These are phyloP conservation scores for Scenedesmus sp. DNA, from an alignment of 163 green algal species.

Conservation along the genomic window DNA sequence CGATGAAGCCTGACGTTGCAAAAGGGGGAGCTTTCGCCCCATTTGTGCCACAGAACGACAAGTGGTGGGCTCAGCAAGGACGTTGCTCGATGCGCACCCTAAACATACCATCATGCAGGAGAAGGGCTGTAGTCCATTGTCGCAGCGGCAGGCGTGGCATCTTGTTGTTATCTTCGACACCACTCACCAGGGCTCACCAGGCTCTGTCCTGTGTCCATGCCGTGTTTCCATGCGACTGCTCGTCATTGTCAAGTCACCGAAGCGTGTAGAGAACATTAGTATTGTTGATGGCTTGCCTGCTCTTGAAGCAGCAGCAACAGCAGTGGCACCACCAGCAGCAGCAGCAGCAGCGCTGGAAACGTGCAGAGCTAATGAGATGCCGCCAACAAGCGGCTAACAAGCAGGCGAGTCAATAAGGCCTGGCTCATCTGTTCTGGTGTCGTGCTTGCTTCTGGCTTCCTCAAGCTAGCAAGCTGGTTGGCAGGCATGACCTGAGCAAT, in stretches of 20 bases:
- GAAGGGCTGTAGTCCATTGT: too few relatives aligned
- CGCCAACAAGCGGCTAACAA: background rate
- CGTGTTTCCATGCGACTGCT: background rate
- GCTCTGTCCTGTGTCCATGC: background rate
- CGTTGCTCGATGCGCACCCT: background rate
- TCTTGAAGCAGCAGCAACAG: background rate
- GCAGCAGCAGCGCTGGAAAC: background rate
- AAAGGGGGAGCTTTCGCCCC: too few relatives aligned
- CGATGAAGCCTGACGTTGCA: too few relatives aligned
- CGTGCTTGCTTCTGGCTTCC: background rate
- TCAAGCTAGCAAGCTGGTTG: background rate
- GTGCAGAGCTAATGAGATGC: background rate
- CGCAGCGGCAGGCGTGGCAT: too few relatives aligned
- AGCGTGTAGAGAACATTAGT: background rate
- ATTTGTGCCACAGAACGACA: background rate
- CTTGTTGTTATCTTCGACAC: conserved; percentile 6
- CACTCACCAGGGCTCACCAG: background rate
- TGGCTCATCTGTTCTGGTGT: background rate
- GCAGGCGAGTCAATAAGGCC: background rate
- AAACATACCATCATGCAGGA: background rate
- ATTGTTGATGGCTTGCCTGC: background rate
- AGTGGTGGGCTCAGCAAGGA: background rate
- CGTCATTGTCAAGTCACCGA: background rate
- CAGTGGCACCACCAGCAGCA: background rate
- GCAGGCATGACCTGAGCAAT: background rate